Conservation (phyloP, 345 rosid genomes). For the Murraya paniculata region DNA sequence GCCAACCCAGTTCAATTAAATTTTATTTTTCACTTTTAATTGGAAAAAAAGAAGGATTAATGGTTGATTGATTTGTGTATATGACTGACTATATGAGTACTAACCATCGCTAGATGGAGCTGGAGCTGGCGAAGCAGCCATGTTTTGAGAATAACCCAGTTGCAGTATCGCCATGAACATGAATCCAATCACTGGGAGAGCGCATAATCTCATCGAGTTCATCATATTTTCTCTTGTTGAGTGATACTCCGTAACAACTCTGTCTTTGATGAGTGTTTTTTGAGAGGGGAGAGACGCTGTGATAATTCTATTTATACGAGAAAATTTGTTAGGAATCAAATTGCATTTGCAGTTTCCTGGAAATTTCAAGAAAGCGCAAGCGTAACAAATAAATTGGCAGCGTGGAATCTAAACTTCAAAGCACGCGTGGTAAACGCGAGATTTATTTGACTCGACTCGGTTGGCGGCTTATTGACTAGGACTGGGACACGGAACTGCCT, state of each 20-base stretch:
- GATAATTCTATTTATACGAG: conserved; percentile 5
- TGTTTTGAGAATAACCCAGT: conserved; percentile 33
- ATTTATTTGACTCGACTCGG: conserved; percentile 18
- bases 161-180: conserved; percentile 38
- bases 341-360: conserved; percentile 17
- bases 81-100: neutral
- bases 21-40: too few relatives aligned
- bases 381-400: too few relatives aligned
- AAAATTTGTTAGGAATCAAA: neutral
- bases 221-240: conserved; percentile 3
- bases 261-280: neutral
- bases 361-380: conserved; percentile 3
- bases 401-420: neutral
- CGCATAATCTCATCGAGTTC: conserved; percentile 21
- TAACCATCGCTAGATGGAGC: conserved; percentile 42
- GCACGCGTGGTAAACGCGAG: conserved; percentile 23
- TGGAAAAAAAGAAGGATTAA: too few relatives aligned
- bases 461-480: neutral
- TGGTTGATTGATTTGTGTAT: too few relatives aligned
- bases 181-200: conserved; percentile 26
- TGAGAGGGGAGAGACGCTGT: neutral
- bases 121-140: conserved; percentile 39
- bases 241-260: too few relatives aligned
- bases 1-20: too few relatives aligned
- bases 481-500: neutral